Conservation (phyloP, 805 yeast genomes). For the Candida xyloterini region DNA sequence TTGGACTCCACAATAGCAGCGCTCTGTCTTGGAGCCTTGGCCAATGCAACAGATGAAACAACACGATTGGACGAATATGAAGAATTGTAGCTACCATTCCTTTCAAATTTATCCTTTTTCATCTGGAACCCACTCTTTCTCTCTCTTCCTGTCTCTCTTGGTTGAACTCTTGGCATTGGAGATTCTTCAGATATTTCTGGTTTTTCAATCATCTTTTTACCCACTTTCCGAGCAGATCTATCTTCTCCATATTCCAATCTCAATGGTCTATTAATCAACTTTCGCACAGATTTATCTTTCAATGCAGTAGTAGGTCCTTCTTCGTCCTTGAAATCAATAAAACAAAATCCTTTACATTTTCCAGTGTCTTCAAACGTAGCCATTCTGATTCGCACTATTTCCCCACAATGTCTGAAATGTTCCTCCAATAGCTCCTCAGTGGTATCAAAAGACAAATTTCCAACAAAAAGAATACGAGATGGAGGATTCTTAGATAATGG, state of each 20-base stretch:
- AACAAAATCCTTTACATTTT: conserved; percentile 95
- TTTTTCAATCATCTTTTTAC: conserved; percentile 2
- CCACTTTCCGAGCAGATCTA: conserved; percentile 50
- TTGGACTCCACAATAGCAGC: conserved; percentile 84
- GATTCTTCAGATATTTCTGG: conserved; percentile 4
- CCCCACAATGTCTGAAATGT: conserved; percentile 91
- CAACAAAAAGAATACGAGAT: conserved; percentile 83
- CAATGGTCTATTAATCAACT: conserved; percentile 67
- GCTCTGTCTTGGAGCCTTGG: conserved; percentile 83
- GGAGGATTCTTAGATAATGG: conserved; percentile 75
- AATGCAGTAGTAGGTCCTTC: conserved; percentile 82
- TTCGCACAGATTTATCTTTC: conserved; percentile 63
- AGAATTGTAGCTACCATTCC: background rate
- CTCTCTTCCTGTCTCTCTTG: conserved; percentile 16
- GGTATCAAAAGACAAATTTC: conserved; percentile 90
- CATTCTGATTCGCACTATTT: conserved; percentile 80
- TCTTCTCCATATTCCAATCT: conserved; percentile 95
- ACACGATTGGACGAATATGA: conserved; percentile 35
- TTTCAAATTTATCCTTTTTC: conserved; percentile 17
- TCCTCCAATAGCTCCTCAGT: conserved; percentile 72
- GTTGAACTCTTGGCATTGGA: background rate
- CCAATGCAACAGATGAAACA: conserved; percentile 81
- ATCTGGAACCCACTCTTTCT: conserved; percentile 27
- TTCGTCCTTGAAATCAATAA: conserved; percentile 78
- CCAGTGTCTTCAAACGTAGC: conserved; percentile 98